Percentiles rank a stretch among this genome's conserved stretches.
These are phyloP conservation scores for Domatiomyces globalis DNA, from an alignment of 2,329 filamentous ascomycete genomes.

Conservation along the genomic window DNA sequence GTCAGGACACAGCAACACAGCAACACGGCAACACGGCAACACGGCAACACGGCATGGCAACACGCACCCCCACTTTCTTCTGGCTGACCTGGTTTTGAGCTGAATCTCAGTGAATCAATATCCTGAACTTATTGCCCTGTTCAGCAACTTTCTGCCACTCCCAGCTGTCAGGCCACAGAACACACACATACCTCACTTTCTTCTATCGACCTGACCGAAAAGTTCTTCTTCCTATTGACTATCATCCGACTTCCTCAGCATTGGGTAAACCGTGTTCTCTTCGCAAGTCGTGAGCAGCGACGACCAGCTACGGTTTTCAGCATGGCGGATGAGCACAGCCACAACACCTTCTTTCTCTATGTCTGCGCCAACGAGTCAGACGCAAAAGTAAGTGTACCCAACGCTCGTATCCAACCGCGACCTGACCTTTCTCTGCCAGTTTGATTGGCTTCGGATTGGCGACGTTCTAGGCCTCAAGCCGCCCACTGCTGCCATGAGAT, in stretches of 20 bases:
- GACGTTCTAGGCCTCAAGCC: slow-evolving; percentile 23
- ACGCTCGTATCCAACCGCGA: background rate
- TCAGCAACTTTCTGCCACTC: background rate
- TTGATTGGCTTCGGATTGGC: slow-evolving; percentile 28
- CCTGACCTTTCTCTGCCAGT: slow-evolving; percentile 15
- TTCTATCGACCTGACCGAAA: background rate
- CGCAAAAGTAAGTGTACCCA: slow-evolving; percentile 23
- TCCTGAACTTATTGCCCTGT: background rate
- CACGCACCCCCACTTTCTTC: background rate
- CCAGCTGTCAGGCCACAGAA: background rate
- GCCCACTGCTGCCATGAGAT: slow-evolving; percentile 28
- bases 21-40: background rate
- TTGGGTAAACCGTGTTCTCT: background rate
- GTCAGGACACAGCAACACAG: background rate
- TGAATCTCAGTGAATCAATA: background rate
- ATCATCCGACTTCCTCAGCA: background rate
- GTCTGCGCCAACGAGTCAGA: slow-evolving; percentile 28
- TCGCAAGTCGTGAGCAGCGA: background rate
- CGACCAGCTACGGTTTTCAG: background rate
- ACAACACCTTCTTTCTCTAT: slow-evolving; percentile 31
- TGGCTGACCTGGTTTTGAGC: background rate
- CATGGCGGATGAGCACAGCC: slow-evolving; percentile 28
- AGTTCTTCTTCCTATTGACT: background rate
- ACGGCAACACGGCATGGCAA: too few relatives aligned
- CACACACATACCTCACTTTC: background rate